Evolutionary conservation across 371 early-diverging fungal species (phyloP), one percentile per base, ranked within the genome.

Genomic region (Apophysomyces variabilis): DNA sequence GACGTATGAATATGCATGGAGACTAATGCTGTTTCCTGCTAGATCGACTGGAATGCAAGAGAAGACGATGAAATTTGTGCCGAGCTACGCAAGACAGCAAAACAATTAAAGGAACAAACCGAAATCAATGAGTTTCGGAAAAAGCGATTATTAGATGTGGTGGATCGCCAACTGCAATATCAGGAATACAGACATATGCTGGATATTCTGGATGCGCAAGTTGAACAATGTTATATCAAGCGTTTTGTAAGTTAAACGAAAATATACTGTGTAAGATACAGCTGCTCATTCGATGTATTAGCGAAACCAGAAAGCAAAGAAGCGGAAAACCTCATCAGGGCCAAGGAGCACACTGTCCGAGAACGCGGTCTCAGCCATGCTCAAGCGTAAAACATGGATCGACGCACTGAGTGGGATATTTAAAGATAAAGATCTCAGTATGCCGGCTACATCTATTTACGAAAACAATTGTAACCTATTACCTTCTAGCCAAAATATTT

Each of bases 1-100:
- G 16, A 1, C 26, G 18, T 65, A 67, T 58, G 37, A 38, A 41
- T 46, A 13, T 37, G 4, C 45, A 11, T 36, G 14, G 11, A 26
- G 38, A 46, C 36, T 57, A 21, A 61, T 4, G 32, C 32, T 18
- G 14, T 21, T 41, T 61, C 36, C 8, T 26, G 21, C 2, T 64
- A 86, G 88, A 68, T 88, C 46, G 88, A 92, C 43, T 93, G 91
- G 90, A 82, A 88, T 62, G 80, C 87, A 8, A 77, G 87, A 58
- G 89, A 92, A 58, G 92, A 93, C 63, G 96, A 96, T 74, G 96
- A 96, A 60, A 86, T 96, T n/a, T 87, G 89, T 62, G 86, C 81
- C 12, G 90, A 92, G 16, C 77, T 96, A 38, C 82, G 93, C 16
- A 66, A 71, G 9, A 72, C 88, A 45, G 90, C 91, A 60, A 79